These are phyloP conservation scores for Stephania japonica DNA, from an alignment of 164 flowering plant species.

Conservation along the genomic window DNA sequence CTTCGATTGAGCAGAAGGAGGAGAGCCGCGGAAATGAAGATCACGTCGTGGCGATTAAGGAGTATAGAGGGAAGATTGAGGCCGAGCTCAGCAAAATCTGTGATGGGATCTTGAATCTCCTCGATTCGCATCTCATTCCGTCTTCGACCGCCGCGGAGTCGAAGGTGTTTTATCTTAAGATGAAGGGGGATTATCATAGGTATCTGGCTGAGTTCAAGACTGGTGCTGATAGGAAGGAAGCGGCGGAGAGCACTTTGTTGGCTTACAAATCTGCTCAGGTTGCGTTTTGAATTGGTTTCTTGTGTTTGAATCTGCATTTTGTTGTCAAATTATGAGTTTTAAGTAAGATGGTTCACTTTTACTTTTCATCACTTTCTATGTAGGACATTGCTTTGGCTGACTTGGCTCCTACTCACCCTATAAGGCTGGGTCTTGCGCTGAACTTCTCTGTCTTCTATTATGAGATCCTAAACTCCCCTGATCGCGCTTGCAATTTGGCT, in stretches of 20 bases:
- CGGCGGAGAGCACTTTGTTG: constrained; percentile 70
- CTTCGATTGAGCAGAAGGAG: constrained; percentile 75
- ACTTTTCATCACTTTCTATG: constrained; percentile 4
- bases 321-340: not conserved
- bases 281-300: not conserved
- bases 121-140: constrained; percentile 65
- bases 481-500: constrained; percentile 71
- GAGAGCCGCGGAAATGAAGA: constrained; percentile 75
- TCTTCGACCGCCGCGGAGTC: constrained; percentile 61
- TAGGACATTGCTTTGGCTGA: constrained; percentile 71
- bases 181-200: constrained; percentile 83
- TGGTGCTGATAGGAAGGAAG: constrained; percentile 70
- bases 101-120: constrained; percentile 60
- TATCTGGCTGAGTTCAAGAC: constrained; percentile 77
- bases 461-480: constrained; percentile 73
- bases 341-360: not conserved
- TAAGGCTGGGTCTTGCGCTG: constrained; percentile 74
- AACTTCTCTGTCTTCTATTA: constrained; percentile 80
- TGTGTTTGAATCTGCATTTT: not conserved
- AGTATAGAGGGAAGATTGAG: constrained; percentile 64
- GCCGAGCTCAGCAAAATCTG: constrained; percentile 70
- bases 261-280: constrained; percentile 79
- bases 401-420: constrained; percentile 68
- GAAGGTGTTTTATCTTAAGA: constrained; percentile 72
- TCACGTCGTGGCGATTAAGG: constrained; percentile 55